Evolutionary conservation across 2,329 filamentous ascomycete genomes (phyloP).

Genomic region (Paecilomyces fulvus): DNA sequence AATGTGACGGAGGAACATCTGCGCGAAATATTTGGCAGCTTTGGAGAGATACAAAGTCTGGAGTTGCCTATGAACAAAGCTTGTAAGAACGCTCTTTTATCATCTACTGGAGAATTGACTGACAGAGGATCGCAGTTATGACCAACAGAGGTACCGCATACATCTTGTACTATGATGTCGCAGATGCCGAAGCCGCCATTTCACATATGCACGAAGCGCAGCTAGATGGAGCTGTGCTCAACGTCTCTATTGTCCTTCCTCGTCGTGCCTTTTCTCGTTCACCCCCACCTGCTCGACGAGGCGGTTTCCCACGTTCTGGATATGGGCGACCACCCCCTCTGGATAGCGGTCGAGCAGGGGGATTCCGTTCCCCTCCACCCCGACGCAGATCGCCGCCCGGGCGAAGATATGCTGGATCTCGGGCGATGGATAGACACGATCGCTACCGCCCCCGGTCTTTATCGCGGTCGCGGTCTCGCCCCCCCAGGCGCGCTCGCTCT

Average conservation of each 20-base stretch:
- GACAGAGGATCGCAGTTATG: constrained; percentile 50
- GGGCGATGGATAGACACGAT: constrained; percentile 41
- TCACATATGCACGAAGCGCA: constrained; percentile 98
- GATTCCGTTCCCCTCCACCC: constrained; percentile 16
- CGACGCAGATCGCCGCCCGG: constrained; percentile 27
- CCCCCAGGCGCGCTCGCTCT: constrained; percentile 29
- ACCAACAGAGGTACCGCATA: constrained; percentile 91
- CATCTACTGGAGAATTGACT: constrained; percentile 2
- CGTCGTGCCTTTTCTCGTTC: constrained; percentile 72
- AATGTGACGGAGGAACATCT: constrained; percentile 87
- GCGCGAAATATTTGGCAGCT: constrained; percentile 83
- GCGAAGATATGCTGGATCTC: constrained; percentile 30
- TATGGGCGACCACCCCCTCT: constrained; percentile 20
- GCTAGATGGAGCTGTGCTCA: constrained; percentile 71
- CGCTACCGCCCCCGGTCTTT: constrained; percentile 54
- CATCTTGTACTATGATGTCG: constrained; percentile 69
- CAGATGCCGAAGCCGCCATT: constrained; percentile 79
- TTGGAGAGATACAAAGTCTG: constrained; percentile 76
- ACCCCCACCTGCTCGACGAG: constrained; percentile 61
- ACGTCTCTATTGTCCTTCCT: constrained; percentile 81
- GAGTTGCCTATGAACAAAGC: constrained; percentile 83
- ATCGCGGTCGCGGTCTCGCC: constrained; percentile 40
- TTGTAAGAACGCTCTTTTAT: constrained; percentile 48
- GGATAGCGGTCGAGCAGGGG: constrained; percentile 13
- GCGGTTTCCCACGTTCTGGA: constrained; percentile 46